Base-by-base conservation (phyloP, 1,284 basidiomycete genomes). In the Sanguinoderma infundibulare region DNA sequence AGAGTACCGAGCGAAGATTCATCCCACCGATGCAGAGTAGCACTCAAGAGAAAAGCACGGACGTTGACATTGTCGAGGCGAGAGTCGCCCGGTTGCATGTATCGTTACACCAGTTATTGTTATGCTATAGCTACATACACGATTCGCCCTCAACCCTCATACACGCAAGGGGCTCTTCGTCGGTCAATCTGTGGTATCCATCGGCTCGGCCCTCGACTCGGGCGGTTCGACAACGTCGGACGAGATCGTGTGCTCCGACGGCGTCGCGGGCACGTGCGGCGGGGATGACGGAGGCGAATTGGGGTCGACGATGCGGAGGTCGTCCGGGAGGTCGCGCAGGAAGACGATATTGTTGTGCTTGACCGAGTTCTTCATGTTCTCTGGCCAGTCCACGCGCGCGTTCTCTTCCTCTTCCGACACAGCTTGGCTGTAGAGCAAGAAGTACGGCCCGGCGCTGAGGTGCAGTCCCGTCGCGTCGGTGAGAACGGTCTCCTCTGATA, bases 361-460 rank as follows among this genome's bases (percentile, higher is more conserved):
- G 22, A 77, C 73, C 7, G 53, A 55, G 59, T 74, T 62, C 75
- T 80, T 79, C 62, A 82, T 63, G 36, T 69, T 66, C n/a, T 75
- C 74, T 34, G 79, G 80, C 81, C 81, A 82, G 3, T 73, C 70
- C 4, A 75, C 56, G 1, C 66, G 67, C n/a, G 46, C 60, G 47
- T 68, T 63, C 53, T 70, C 69, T 22, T 73, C 69, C 12, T 69
- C 68, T 28, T 82, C 79, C 6, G 80, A 71, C 2, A 84, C 57
- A 24, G 79, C 77, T 17, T 82, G 82, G 62, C 87, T 89, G 73
- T 93, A 93, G 38, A 93, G 73, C 24, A 92, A 76, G 67, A 92
- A 74, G 73, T 88, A 91, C 0, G 91, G 90, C 0, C 91, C 91
- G 12, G 89, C 87, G 17, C 84, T 82, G 7, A 92, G 80, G 68